Evolutionary conservation across 306 rosid species (phyloP).

Genomic region (Lathyrus tuberosus): DNA sequence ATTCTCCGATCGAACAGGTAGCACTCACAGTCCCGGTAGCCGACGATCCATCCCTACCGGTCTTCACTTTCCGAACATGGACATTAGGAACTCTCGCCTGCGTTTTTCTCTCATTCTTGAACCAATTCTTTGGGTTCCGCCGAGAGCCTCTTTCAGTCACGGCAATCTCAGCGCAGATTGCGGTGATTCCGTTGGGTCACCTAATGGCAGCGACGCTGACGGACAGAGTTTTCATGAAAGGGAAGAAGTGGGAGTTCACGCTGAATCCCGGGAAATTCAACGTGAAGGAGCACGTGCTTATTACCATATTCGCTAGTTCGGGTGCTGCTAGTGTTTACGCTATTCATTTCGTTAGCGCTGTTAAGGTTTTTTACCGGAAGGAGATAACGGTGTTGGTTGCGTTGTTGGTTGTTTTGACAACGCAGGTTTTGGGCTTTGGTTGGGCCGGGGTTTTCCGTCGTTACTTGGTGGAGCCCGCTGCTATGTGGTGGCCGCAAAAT

Average conservation of each 20-base stretch:
- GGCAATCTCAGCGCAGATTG: constrained; percentile 86
- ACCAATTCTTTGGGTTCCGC: constrained; percentile 85
- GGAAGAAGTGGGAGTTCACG: constrained; percentile 66
- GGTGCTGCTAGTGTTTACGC: constrained; percentile 88
- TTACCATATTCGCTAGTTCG: constrained; percentile 83
- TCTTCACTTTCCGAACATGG: constrained; percentile 85
- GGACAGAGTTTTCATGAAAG: constrained; percentile 55
- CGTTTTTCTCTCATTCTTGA: constrained; percentile 67
- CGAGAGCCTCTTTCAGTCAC: constrained; percentile 74
- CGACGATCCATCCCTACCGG: constrained; percentile 68
- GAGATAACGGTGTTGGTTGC: constrained; percentile 62
- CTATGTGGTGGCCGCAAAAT: constrained; percentile 94
- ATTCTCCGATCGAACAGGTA: constrained; percentile 68
- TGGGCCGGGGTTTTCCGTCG: constrained; percentile 88
- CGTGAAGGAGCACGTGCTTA: constrained; percentile 82
- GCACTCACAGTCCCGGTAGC: constrained; percentile 68
- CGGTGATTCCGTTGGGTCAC: constrained; percentile 79
- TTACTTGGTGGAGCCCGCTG: constrained; percentile 80
- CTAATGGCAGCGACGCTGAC: constrained; percentile 70
- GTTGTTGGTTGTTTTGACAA: constrained; percentile 61
- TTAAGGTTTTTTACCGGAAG: constrained; percentile 57
- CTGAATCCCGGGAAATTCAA: constrained; percentile 83
- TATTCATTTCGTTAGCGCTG: constrained; percentile 65
- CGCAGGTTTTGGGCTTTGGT: constrained; percentile 84
- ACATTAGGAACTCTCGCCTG: constrained; percentile 70